A percentile compares a stretch with the other conserved stretches of the same genome.
Evolutionary conservation across 148 eudicot species (phyloP).

Genomic region (Arctostaphylos glauca): DNA sequence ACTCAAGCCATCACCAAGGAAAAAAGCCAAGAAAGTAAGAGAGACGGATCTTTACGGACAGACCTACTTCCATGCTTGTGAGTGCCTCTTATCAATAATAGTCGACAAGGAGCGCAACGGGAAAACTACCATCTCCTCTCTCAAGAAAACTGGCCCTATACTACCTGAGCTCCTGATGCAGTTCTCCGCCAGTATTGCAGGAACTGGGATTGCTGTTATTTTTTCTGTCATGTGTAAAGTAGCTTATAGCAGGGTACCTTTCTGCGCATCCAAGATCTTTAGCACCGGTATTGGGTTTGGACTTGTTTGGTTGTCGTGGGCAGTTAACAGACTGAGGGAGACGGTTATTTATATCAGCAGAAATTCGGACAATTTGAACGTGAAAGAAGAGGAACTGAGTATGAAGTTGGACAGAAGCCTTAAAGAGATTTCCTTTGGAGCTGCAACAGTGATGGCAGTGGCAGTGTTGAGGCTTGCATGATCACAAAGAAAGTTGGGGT

Average conservation of each 20-base stretch:
- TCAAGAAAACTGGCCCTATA: slow-evolving; percentile 71
- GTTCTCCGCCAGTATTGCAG: slow-evolving; percentile 79
- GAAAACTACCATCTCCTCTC: slow-evolving; percentile 37
- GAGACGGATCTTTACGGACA: slow-evolving; percentile 43
- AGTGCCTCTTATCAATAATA: slow-evolving; percentile 65
- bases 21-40: slow-evolving; percentile 35
- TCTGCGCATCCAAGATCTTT: slow-evolving; percentile 48
- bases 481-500: slow-evolving; percentile 13
- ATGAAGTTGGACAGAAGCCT: slow-evolving; percentile 46
- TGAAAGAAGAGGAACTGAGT: slow-evolving; percentile 57
- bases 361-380: slow-evolving; percentile 35
- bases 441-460: slow-evolving; percentile 50
- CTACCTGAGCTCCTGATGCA: slow-evolving; percentile 65
- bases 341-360: slow-evolving; percentile 53
- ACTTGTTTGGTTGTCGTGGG: slow-evolving; percentile 76
- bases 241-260: slow-evolving; percentile 48
- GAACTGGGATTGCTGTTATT: slow-evolving; percentile 74
- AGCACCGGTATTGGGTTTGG: slow-evolving; percentile 65
- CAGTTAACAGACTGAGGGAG: slow-evolving; percentile 59
- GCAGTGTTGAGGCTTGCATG: slow-evolving; percentile 62
- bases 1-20: slow-evolving; percentile 32
- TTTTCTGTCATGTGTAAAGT: slow-evolving; percentile 58
- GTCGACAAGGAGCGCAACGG: slow-evolving; percentile 49
- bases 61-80: slow-evolving; percentile 62
- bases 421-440: slow-evolving; percentile 57